phyloP scores from a whole-genome alignment of 495 filamentous ascomycete genomes.

The Penicillium odoratum region DNA sequence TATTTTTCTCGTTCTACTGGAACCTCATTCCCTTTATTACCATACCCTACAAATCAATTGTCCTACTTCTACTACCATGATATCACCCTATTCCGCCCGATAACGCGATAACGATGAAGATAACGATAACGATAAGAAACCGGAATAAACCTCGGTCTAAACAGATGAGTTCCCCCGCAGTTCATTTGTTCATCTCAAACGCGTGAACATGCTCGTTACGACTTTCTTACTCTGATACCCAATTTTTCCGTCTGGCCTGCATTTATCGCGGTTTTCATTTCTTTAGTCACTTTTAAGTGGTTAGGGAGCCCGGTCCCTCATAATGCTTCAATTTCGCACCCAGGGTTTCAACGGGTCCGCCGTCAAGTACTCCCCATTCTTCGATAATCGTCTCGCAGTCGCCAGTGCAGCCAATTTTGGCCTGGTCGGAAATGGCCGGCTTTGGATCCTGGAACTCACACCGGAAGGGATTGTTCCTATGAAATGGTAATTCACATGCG shows the following conservation, averaged over 20 bases:
- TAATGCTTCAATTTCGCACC: conserved; percentile 91
- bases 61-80: too few species aligned
- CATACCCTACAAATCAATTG: too few species aligned
- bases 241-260: not conserved
- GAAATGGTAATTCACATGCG: conserved; percentile 55
- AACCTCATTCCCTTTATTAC: too few species aligned
- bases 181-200: conserved; percentile 5
- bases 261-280: not conserved
- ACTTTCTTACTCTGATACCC: not conserved
- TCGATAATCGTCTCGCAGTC: conserved; percentile 89
- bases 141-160: conserved; percentile 19
- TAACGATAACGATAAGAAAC: not conserved
- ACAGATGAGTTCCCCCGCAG: conserved; percentile 23
- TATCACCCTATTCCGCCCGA: not conserved
- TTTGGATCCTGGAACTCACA: conserved; percentile 79
- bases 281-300: not conserved
- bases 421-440: conserved; percentile 90
- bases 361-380: conserved; percentile 97
- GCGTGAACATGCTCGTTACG: not conserved
- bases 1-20: too few species aligned
- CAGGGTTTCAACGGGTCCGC: conserved; percentile 91
- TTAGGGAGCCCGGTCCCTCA: conserved; percentile 16
- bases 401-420: conserved; percentile 88
- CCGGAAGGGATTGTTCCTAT: conserved; percentile 78
- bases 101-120: not conserved